Conservation (phyloP, 805 yeast genomes). For the Middelhovenomyces tepae region DNA sequence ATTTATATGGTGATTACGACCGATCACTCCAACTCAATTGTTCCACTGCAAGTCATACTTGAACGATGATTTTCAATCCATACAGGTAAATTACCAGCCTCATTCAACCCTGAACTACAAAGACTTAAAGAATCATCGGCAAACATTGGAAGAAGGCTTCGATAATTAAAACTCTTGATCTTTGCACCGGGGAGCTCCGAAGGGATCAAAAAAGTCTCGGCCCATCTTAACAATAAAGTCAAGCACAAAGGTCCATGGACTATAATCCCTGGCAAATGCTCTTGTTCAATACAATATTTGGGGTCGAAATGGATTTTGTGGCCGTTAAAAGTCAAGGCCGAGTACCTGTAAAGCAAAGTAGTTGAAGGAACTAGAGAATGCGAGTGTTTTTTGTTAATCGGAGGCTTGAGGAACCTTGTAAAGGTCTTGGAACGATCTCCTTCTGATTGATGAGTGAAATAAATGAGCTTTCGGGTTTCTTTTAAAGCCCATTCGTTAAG, state of each 20-base stretch:
- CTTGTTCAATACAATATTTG: conserved; percentile 42
- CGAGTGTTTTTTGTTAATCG: conserved; percentile 10
- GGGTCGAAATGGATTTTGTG: conserved; percentile 76
- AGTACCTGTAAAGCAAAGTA: conserved; percentile 48
- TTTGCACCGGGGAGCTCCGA: conserved; percentile 13
- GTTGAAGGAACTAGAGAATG: conserved; percentile 30
- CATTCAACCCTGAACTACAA: conserved; percentile 11
- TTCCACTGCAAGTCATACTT: conserved; percentile 18
- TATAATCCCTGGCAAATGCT: conserved; percentile 51
- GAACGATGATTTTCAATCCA: conserved; percentile 20
- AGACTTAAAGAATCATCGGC: conserved; percentile 29
- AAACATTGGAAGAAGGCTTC: conserved; percentile 43
- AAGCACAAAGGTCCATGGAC: conserved; percentile 80
- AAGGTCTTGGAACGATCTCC: conserved; percentile 14
- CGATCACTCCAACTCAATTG: conserved; percentile 12
- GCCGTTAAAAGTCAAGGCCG: conserved; percentile 71
- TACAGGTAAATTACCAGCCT: conserved; percentile 27
- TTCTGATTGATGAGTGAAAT: conserved; percentile 36
- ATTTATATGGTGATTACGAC: too few species aligned
- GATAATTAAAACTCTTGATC: conserved; percentile 36
- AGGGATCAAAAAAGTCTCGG: conserved; percentile 20
- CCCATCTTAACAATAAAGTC: conserved; percentile 50
- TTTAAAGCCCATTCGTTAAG: conserved; percentile 23
- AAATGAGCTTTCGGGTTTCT: conserved; percentile 56
- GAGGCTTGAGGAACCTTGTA: conserved; percentile 16